These are phyloP conservation scores for Syzygium malaccense DNA, from an alignment of 441 rosid species.

Conservation along the genomic window DNA sequence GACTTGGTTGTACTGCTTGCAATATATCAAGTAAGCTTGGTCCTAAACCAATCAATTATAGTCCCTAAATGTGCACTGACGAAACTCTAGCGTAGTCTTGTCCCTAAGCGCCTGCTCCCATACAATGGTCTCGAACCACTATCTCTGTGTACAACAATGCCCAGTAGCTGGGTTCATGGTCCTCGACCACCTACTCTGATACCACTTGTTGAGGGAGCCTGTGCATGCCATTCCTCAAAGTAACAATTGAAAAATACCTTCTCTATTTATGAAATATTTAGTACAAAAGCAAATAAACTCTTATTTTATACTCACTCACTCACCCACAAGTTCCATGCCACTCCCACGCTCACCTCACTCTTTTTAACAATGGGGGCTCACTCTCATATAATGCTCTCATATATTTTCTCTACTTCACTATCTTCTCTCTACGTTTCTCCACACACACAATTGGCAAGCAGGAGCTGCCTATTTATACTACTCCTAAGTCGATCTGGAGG, in stretches of 20 bases:
- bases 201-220: neutral
- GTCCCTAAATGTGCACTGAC: fast-evolving
- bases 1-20: neutral
- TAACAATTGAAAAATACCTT: neutral
- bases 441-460: neutral
- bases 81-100: neutral
- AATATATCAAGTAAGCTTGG: neutral
- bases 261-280: neutral
- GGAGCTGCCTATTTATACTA: neutral
- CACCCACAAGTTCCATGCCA: neutral
- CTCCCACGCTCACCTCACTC: neutral
- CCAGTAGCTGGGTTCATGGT: neutral
- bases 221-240: neutral
- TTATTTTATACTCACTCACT: neutral
- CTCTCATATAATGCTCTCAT: neutral
- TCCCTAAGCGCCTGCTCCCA: fast-evolving
- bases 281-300: neutral
- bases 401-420: neutral
- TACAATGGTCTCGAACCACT: neutral
- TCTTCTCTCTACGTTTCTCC: neutral
- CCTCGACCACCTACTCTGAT: fast-evolving
- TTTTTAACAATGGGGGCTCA: neutral
- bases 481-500: neutral
- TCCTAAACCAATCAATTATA: neutral
- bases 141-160: neutral